phyloP scores from a whole-genome alignment of 2,329 filamentous ascomycete species.

The Ceratocystis colombiana region DNA sequence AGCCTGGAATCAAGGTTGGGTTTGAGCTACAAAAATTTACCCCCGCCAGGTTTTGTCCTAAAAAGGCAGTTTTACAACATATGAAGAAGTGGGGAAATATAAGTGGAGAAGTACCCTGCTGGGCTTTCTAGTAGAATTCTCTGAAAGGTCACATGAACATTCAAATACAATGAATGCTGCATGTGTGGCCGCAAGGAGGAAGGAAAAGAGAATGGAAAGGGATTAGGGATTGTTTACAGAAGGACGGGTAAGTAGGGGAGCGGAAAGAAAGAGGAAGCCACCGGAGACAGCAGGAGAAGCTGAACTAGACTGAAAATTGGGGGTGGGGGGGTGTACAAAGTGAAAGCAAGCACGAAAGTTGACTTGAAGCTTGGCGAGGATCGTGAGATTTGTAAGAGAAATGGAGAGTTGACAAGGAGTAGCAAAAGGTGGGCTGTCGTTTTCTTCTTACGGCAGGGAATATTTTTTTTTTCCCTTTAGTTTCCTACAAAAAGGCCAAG shows the following conservation, averaged over 20 bases:
- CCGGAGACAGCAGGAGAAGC: background rate
- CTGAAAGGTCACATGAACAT: constrained; percentile 14
- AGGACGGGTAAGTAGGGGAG: background rate
- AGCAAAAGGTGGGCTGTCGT: background rate
- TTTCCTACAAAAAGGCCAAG: background rate
- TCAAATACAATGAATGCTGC: background rate
- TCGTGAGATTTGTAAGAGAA: constrained; percentile 12
- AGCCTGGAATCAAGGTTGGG: too few species aligned
- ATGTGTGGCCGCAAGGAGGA: background rate
- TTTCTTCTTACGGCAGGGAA: background rate
- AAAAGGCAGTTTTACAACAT: background rate
- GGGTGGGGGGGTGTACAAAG: background rate
- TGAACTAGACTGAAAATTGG: background rate
- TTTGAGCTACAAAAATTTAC: too few species aligned
- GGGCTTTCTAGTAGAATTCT: background rate
- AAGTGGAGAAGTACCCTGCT: background rate
- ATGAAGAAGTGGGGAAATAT: background rate
- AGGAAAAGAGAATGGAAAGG: constrained; percentile 29
- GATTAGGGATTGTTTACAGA: background rate
- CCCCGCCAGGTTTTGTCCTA: background rate
- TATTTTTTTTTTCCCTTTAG: background rate
- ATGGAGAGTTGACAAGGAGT: background rate
- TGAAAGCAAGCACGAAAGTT: background rate
- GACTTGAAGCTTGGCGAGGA: constrained; percentile 2
- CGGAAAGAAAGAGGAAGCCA: background rate